Base-by-base conservation (phyloP, 495 filamentous ascomycete genomes). In the Lasiosphaeria ovina region DNA sequence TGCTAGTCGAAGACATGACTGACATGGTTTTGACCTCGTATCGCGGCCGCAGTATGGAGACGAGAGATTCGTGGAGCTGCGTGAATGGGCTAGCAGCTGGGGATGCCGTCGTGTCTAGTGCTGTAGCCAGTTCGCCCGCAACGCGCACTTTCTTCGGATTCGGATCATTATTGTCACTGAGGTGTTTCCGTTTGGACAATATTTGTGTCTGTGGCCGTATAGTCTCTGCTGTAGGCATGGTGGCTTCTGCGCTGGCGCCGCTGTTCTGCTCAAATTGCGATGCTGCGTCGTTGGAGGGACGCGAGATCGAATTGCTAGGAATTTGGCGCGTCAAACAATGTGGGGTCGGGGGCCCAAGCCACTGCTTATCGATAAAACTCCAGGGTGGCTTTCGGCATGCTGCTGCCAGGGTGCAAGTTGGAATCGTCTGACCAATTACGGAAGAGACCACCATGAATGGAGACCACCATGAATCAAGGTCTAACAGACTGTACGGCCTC, bases 1-100 rank as follows among this genome's bases (percentile, higher is more conserved):
- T 86, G 61, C 79, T 75, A 14, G 81, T 76, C 1, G 84, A 85
- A 5, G 83, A 79, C 45, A 83, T 77, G 40, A 87, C 75, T 40
- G 75, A 76, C 59, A 77, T 68, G 8, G 74, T 52, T 35, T 77
- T 74, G 54, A 79, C 62, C 17, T 80, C 72, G 60, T 74, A 77
- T 47, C 72, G 70, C 14, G 44, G 51, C 8, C 36, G 53, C 17
- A 76, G 64, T 42, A 47, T 63, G 44, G 59, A 45, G 60, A 76
- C 62, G 42, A 74, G 45, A 5, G 66, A 60, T n/a, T 58, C 61
- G 68, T 70, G 65, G 14, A 63, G 55, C 51, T 63, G 58, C 49
- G 56, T 54, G 52, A 63, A 69, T 60, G 8, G 36, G 16, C 44
- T 47, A 14, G 12, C 35, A 4, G 53, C 42, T 9, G 32, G 16